These are phyloP conservation scores for Geranomyces michiganensis DNA, from an alignment of 192 early-diverging fungal genomes.

Conservation along the genomic window DNA sequence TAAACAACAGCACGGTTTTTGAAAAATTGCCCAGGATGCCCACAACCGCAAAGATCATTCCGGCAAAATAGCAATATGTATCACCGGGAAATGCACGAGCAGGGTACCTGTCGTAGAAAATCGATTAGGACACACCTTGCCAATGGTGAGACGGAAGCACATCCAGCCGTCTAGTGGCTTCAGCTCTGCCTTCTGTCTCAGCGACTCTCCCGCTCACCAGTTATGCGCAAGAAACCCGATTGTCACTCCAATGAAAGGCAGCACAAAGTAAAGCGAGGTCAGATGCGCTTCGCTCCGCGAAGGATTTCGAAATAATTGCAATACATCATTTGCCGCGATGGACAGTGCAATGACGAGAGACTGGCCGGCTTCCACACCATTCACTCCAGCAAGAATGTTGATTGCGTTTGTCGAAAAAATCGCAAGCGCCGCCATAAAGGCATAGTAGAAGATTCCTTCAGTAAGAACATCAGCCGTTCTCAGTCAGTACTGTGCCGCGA, in stretches of 20 bases:
- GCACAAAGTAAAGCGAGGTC: conserved; percentile 86
- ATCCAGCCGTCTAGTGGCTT: not conserved
- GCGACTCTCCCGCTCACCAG: conserved; percentile 76
- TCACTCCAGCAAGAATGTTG: conserved; percentile 97
- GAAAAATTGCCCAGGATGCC: conserved; percentile 92
- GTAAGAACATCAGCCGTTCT: not conserved
- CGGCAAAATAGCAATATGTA: conserved; percentile 96
- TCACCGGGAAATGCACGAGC: conserved; percentile 94
- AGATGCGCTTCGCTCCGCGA: conserved; percentile 76
- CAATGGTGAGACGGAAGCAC: not conserved
- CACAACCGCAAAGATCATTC: conserved; percentile 98
- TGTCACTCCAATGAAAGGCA: conserved; percentile 91
- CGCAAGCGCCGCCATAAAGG: conserved; percentile 83
- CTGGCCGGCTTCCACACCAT: conserved; percentile 95
- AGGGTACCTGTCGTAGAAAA: conserved; percentile 67
- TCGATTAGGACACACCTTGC: not conserved
- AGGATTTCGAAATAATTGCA: conserved; percentile 66
- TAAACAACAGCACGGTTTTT: conserved; percentile 91
- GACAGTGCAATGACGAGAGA: conserved; percentile 90
- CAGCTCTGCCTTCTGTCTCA: not conserved
- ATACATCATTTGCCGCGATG: conserved; percentile 70
- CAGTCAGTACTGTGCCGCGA: not conserved
- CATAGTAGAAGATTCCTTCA: conserved; percentile 84
- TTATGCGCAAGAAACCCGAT: conserved; percentile 83
- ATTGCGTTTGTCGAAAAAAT: conserved; percentile 98